phyloP scores from a whole-genome alignment of 1,284 basidiomycete genomes.

The Cystobasidium slooffiae region DNA sequence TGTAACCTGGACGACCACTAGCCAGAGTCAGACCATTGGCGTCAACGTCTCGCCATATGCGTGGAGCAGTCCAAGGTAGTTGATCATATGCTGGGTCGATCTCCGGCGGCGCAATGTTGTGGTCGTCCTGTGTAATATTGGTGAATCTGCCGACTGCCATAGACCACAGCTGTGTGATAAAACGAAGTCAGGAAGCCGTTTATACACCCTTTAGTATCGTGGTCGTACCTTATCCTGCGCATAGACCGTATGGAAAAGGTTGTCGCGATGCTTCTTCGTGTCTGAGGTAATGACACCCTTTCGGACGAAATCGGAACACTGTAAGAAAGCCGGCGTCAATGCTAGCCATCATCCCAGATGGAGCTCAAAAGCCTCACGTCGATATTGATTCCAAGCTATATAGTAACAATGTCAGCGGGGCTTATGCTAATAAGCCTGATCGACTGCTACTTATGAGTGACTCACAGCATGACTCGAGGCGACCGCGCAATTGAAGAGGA shows the following conservation, averaged over 20 bases:
- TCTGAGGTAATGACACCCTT: conserved; percentile 52
- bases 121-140: conserved; percentile 40
- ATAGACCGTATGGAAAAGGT: conserved; percentile 50
- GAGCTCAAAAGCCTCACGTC: conserved; percentile 1
- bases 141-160: conserved; percentile 52
- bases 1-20: conserved; percentile 28
- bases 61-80: conserved; percentile 41
- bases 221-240: conserved; percentile 51
- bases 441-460: conserved; percentile 41
- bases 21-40: conserved; percentile 9
- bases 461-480: conserved; percentile 32
- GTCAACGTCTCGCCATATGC: conserved; percentile 30
- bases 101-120: conserved; percentile 49
- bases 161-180: conserved; percentile 48
- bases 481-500: conserved; percentile 22
- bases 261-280: conserved; percentile 49
- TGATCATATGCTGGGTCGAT: conserved; percentile 48
- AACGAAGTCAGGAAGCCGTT: neutral
- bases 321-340: conserved; percentile 47
- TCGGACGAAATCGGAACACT: conserved; percentile 51
- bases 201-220: neutral
- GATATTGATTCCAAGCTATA: conserved; percentile 33
- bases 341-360: conserved; percentile 39
- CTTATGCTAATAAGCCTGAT: conserved; percentile 48
- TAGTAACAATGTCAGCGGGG: conserved; percentile 13